Percentiles rank a stretch among this genome's conserved stretches.
These are phyloP conservation scores for Tetrahymena elliotti DNA, from an alignment of 73 alveolate genomes.

Conservation along the genomic window DNA sequence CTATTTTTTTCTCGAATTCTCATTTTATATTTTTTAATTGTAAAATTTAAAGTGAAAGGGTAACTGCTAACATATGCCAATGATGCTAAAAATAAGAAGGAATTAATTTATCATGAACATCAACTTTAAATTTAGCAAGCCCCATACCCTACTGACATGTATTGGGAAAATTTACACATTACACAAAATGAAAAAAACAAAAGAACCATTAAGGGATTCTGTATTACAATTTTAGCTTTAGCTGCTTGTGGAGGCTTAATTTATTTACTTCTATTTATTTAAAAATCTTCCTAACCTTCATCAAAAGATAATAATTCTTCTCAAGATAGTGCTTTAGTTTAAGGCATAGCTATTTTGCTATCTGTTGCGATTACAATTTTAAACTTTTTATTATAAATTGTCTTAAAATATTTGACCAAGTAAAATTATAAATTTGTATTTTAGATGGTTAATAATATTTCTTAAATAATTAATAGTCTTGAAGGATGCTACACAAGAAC, in stretches of 20 bases:
- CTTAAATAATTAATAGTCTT: neutral
- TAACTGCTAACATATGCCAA: neutral
- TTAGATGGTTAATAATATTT: neutral
- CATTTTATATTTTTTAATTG: neutral
- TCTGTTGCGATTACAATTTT: conserved; percentile 43
- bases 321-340: conserved; percentile 9
- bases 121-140: conserved; percentile 46
- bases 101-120: conserved; percentile 20
- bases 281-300: conserved; percentile 37
- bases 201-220: conserved; percentile 27
- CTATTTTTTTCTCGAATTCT: too few relatives aligned
- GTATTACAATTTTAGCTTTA: conserved; percentile 22
- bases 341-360: conserved; percentile 19
- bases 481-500: conserved; percentile 62
- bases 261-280: conserved; percentile 26
- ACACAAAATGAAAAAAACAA: conserved; percentile 2
- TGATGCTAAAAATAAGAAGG: neutral
- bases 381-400: conserved; percentile 32
- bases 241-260: conserved; percentile 46
- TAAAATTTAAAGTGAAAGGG: neutral
- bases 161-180: conserved; percentile 66
- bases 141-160: conserved; percentile 77
- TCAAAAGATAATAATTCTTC: neutral
- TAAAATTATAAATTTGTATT: neutral
- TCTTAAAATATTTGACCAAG: conserved; percentile 35